phyloP scores from a whole-genome alignment of 306 rosid genomes.

The Carpinus fangiana region DNA sequence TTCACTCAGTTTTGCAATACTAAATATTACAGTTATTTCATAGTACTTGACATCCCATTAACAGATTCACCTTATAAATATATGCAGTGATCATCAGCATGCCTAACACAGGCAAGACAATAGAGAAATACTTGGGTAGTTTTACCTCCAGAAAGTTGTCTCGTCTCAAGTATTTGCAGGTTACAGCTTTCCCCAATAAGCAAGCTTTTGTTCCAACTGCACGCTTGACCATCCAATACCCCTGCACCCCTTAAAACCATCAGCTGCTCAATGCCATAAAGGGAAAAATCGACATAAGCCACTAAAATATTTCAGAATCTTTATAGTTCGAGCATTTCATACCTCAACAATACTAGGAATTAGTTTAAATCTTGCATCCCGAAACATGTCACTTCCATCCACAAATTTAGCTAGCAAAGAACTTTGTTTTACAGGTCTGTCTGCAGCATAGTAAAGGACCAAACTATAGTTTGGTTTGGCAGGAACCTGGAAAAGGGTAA shows the following conservation, averaged over 20 bases:
- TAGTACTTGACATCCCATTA: background rate
- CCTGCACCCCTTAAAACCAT: conserved; percentile 52
- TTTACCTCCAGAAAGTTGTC: conserved; percentile 91
- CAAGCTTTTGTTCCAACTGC: conserved; percentile 99
- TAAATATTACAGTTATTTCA: background rate
- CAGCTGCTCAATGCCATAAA: conserved; percentile 17
- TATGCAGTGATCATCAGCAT: conserved; percentile 11
- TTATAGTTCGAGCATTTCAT: conserved; percentile 14
- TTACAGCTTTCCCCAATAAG: conserved; percentile 87
- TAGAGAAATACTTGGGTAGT: conserved; percentile 3
- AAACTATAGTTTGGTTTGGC: conserved; percentile 94
- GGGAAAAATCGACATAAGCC: conserved; percentile 4
- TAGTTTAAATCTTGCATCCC: conserved; percentile 86
- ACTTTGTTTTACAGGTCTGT: conserved; percentile 63
- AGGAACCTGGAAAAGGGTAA: conserved; percentile 65
- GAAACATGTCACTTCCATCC: conserved; percentile 69
- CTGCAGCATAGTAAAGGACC: conserved; percentile 83
- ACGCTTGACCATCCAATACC: conserved; percentile 99
- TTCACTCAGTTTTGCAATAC: background rate
- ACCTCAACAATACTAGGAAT: conserved; percentile 97
- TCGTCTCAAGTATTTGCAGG: conserved; percentile 77
- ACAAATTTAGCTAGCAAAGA: conserved; percentile 79
- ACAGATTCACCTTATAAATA: background rate
- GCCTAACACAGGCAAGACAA: conserved; percentile 3
- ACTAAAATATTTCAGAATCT: conserved; percentile 23